phyloP scores from a whole-genome alignment of 805 yeast genomes.

The Yamadazyma insecticola region DNA sequence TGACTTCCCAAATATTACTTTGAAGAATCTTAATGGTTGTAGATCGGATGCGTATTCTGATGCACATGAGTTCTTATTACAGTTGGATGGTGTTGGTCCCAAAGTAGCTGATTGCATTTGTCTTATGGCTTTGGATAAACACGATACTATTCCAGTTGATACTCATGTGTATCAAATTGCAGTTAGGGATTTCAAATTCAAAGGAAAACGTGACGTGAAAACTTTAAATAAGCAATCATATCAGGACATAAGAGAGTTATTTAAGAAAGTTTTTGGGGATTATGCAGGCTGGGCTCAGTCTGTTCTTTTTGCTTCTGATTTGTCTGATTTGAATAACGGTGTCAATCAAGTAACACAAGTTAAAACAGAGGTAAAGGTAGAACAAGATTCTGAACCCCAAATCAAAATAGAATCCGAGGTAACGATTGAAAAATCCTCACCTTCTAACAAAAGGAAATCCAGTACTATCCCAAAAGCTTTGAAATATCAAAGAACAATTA shows the following conservation, averaged over 20 bases:
- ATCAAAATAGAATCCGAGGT: background rate
- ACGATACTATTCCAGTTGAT: constrained; percentile 89
- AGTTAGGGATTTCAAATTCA: constrained; percentile 67
- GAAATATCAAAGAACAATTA: too few species aligned
- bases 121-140: constrained; percentile 83
- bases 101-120: constrained; percentile 97
- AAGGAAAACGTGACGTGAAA: constrained; percentile 35
- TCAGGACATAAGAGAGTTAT: constrained; percentile 52
- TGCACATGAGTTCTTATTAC: constrained; percentile 56
- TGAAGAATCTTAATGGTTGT: constrained; percentile 36
- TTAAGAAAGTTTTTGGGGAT: constrained; percentile 73
- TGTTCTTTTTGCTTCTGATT: constrained; percentile 84
- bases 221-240: constrained; percentile 50
- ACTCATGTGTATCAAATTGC: constrained; percentile 94
- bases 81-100: constrained; percentile 89
- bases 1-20: constrained; percentile 26
- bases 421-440: too few species aligned
- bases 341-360: constrained; percentile 19
- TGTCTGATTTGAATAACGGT: constrained; percentile 68
- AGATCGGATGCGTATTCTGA: constrained; percentile 44
- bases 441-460: too few species aligned
- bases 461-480: too few species aligned
- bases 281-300: constrained; percentile 99
- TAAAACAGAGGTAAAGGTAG: background rate
- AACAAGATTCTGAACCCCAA: background rate